Evolutionary conservation across 2,329 filamentous ascomycete species (phyloP).

Genomic region (Talaromyces amestolkiae): DNA sequence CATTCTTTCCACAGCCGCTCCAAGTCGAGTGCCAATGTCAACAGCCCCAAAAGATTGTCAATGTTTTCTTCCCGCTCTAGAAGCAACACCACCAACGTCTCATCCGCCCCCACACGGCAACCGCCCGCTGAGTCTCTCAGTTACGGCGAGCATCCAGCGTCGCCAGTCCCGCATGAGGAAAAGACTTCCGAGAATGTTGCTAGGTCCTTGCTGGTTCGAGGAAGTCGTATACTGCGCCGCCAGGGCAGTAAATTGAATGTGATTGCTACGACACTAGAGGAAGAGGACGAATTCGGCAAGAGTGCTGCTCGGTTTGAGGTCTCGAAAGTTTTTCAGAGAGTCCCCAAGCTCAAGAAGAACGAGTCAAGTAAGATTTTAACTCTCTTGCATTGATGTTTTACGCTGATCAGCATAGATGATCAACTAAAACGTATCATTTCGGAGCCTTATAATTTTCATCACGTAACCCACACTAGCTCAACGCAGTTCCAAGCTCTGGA

Average conservation of each 20-base stretch:
- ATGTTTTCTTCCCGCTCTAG: slow-evolving; percentile 40
- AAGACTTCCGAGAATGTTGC: slow-evolving; percentile 36
- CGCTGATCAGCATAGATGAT: slow-evolving; percentile 32
- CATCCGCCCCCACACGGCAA: slow-evolving; percentile 41
- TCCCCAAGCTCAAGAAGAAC: slow-evolving; percentile 32
- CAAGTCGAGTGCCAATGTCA: slow-evolving; percentile 34
- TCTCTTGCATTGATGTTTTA: not conserved
- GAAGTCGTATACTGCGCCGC: slow-evolving; percentile 48
- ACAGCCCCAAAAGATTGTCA: slow-evolving; percentile 41
- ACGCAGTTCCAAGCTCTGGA: slow-evolving; percentile 55
- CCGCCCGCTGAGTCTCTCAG: slow-evolving; percentile 48
- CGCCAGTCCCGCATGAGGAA: slow-evolving; percentile 34
- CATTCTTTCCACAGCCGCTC: slow-evolving; percentile 36
- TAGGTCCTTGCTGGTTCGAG: slow-evolving; percentile 43
- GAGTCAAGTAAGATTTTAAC: slow-evolving; percentile 36
- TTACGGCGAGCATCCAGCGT: slow-evolving; percentile 29
- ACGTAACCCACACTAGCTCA: slow-evolving; percentile 59
- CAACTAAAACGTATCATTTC: slow-evolving; percentile 55
- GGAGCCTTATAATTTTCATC: slow-evolving; percentile 63
- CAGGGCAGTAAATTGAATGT: slow-evolving; percentile 49
- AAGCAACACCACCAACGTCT: slow-evolving; percentile 52
- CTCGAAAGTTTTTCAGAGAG: slow-evolving; percentile 30
- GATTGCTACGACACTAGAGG: slow-evolving; percentile 41
- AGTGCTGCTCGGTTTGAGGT: slow-evolving; percentile 33
- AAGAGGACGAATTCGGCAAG: slow-evolving; percentile 37